Conservation (phyloP, 768 basidiomycete species). For the Podaxis mareebaensis region DNA sequence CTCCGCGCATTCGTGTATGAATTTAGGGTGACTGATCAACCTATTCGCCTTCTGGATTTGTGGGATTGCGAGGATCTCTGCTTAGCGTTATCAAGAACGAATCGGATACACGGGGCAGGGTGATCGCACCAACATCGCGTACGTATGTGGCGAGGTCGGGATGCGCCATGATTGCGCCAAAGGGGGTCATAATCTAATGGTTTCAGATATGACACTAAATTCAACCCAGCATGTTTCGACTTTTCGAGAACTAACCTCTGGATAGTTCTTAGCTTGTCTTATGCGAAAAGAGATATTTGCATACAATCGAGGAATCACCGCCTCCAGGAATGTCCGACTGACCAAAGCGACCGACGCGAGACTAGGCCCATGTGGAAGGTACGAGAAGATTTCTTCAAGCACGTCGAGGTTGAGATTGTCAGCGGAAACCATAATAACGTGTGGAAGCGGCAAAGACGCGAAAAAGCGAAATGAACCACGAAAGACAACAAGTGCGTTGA, state of each 20-base stretch:
- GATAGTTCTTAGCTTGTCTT: slow-evolving; percentile 60
- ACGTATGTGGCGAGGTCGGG: slow-evolving; percentile 19
- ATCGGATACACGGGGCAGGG: background rate
- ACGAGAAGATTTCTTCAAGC: slow-evolving; percentile 63
- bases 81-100: background rate
- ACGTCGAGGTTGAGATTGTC: slow-evolving; percentile 75
- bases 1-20: slow-evolving; percentile 52
- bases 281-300: slow-evolving; percentile 52
- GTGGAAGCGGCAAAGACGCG: slow-evolving; percentile 19
- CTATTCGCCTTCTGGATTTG: slow-evolving; percentile 8
- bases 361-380: slow-evolving; percentile 50
- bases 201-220: slow-evolving; percentile 15
- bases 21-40: slow-evolving; percentile 36
- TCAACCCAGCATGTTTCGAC: background rate
- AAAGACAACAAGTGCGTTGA: background rate
- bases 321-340: slow-evolving; percentile 64
- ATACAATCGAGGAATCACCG: slow-evolving; percentile 65
- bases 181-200: slow-evolving; percentile 55
- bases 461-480: background rate
- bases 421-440: slow-evolving; percentile 54
- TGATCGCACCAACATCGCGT: slow-evolving; percentile 19
- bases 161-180: slow-evolving; percentile 55
- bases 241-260: slow-evolving; percentile 36
- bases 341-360: slow-evolving; percentile 64
- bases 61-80: slow-evolving; percentile 19